Conservation (phyloP, 352 stramenopile species). For the Pythium insidiosum region DNA sequence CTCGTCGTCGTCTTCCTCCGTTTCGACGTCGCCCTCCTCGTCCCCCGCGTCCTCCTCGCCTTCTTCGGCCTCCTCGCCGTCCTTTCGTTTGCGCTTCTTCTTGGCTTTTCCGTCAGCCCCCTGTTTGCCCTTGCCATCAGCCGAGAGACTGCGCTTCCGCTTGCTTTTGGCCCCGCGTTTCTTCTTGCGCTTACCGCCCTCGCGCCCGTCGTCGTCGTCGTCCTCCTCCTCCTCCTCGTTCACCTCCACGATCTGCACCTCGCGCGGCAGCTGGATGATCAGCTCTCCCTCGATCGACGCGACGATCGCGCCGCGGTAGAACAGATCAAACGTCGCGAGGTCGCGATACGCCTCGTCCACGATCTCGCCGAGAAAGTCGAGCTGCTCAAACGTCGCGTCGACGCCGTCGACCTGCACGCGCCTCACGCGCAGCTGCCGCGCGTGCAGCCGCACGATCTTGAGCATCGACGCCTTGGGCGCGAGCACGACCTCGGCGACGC, state of each 20-base stretch:
- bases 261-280: slow-evolving; percentile 60
- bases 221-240: slow-evolving; percentile 15
- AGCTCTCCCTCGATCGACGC: slow-evolving; percentile 80
- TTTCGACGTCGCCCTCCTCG: slow-evolving; percentile 23
- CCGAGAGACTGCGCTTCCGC: slow-evolving; percentile 1
- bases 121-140: slow-evolving; percentile 2
- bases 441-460: slow-evolving; percentile 60
- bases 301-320: slow-evolving; percentile 79
- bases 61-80: slow-evolving; percentile 14
- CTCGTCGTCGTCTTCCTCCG: slow-evolving; percentile 28
- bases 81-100: slow-evolving; percentile 11
- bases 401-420: slow-evolving; percentile 49
- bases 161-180: slow-evolving; percentile 15
- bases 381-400: slow-evolving; percentile 59
- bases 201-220: slow-evolving; percentile 9
- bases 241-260: slow-evolving; percentile 42
- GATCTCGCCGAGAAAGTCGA: slow-evolving; percentile 69
- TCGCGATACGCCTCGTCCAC: slow-evolving; percentile 78
- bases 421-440: slow-evolving; percentile 57
- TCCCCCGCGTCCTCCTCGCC: slow-evolving; percentile 10
- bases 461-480: slow-evolving; percentile 45
- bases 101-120: slow-evolving; percentile 5
- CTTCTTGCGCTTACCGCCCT: slow-evolving; percentile 18
- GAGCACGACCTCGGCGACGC: slow-evolving; percentile 67
- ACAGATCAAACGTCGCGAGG: slow-evolving; percentile 74